phyloP scores from a whole-genome alignment of 2,329 filamentous ascomycete genomes.

The Cryoendolithus antarcticus region DNA sequence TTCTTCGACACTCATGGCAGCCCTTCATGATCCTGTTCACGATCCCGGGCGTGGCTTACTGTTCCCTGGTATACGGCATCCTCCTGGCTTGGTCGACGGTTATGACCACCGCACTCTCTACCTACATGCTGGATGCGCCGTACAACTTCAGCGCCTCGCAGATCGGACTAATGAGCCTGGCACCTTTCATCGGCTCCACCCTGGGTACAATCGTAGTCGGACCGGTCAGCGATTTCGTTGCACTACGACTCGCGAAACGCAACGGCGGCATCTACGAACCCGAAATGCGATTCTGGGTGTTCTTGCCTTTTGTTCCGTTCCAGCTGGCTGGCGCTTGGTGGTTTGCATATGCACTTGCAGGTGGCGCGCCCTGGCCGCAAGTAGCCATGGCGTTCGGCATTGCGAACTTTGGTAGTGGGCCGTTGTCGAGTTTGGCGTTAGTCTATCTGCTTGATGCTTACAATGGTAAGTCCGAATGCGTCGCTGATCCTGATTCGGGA shows the following conservation, averaged over 20 bases:
- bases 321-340: conserved; percentile 23
- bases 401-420: conserved; percentile 25
- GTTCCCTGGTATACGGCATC: conserved; percentile 26
- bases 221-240: conserved; percentile 34
- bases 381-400: conserved; percentile 29
- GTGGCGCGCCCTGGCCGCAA: conserved; percentile 15
- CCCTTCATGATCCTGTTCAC: conserved; percentile 26
- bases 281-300: conserved; percentile 24
- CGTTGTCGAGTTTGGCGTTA: conserved; percentile 23
- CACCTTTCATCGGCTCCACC: conserved; percentile 36
- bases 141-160: conserved; percentile 38
- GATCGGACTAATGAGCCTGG: conserved; percentile 40
- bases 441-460: conserved; percentile 30
- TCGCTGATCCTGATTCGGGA: too few relatives aligned
- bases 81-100: conserved; percentile 28
- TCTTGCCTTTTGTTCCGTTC: conserved; percentile 21
- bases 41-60: conserved; percentile 29
- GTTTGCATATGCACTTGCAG: conserved; percentile 25
- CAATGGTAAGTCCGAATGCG: conserved; percentile 18
- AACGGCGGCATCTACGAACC: conserved; percentile 26
- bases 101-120: conserved; percentile 25
- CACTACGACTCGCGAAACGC: conserved; percentile 19
- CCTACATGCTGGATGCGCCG: conserved; percentile 24
- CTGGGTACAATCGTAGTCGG: conserved; percentile 35
- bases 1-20: conserved; percentile 26